Evolutionary conservation across 139 green algal species (phyloP), one percentile per base, ranked within the genome.

Genomic region (Microglena sp.): DNA sequence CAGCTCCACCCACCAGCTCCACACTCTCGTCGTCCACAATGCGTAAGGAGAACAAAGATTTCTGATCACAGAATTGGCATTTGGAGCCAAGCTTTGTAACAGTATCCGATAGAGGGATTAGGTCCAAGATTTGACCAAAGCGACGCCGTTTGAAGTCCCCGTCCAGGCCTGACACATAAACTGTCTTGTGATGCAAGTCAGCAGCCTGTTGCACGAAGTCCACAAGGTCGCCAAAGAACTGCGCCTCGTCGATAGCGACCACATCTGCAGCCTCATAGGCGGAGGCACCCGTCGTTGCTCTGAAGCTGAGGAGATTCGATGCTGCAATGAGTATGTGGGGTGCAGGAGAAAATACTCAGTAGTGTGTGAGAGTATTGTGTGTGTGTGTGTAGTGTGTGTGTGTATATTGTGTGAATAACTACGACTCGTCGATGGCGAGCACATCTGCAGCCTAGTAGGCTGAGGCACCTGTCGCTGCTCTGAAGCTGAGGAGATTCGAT

Each of bases 221-320:
- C 0, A 71, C 50, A 45, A 96, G 76, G 75, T 92, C 89, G 27
- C 68, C 40, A 54, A 92, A 87, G 45, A 76, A 61, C 68, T 95
- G 89, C 1, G 82, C 87, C 53, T 96, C 89, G 40, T 96, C 89
- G 34, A 96, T 81, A 0, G 85, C 89, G 34, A 96, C 76, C 3
- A 90, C 79, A 6, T 89, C 31, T n/a, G n/a, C n/a, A n/a, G n/a
- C n/a, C n/a, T n/a, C n/a, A n/a, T n/a, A n/a, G n/a, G n/a, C n/a
- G n/a, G n/a, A n/a, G n/a, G n/a, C n/a, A n/a, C n/a, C n/a, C n/a
- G n/a, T n/a, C n/a, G n/a, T n/a, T n/a, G n/a, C n/a, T n/a, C n/a
- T n/a, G n/a, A n/a, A n/a, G n/a, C n/a, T n/a, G n/a, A n/a, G n/a
- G n/a, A n/a, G n/a, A n/a, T n/a, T n/a, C n/a, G n/a, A n/a, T n/a